A percentile compares a stretch with the other conserved stretches of the same genome.
These are phyloP conservation scores for Debaryomyces castellii DNA, from an alignment of 805 yeast genomes.

Conservation along the genomic window DNA sequence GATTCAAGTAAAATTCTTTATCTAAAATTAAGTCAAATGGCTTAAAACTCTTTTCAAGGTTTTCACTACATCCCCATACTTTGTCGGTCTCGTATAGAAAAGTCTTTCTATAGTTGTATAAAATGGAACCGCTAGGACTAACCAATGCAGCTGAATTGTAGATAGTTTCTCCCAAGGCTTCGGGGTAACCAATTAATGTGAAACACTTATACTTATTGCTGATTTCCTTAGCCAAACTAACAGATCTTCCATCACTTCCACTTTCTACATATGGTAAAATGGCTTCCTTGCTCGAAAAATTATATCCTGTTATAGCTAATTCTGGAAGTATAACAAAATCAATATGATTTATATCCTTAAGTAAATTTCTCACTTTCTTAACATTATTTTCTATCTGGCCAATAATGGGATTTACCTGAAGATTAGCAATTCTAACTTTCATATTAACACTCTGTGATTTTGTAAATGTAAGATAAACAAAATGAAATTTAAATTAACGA, in stretches of 20 bases:
- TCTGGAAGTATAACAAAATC: slow-evolving; percentile 84
- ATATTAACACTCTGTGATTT: slow-evolving; percentile 26
- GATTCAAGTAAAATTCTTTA: slow-evolving; percentile 15
- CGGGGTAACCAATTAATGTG: slow-evolving; percentile 85
- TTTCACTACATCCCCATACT: slow-evolving; percentile 74
- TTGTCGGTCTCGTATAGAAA: slow-evolving; percentile 79
- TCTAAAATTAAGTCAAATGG: slow-evolving; percentile 41
- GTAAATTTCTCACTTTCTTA: slow-evolving; percentile 42
- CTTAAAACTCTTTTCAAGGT: slow-evolving; percentile 55
- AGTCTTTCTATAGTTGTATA: slow-evolving; percentile 72
- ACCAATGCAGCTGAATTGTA: slow-evolving; percentile 75
- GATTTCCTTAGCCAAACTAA: slow-evolving; percentile 55
- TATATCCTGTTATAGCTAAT: slow-evolving; percentile 81
- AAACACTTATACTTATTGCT: slow-evolving; percentile 55
- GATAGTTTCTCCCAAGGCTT: slow-evolving; percentile 32
- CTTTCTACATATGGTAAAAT: slow-evolving; percentile 60
- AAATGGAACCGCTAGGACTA: slow-evolving; percentile 53
- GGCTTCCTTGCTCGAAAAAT: slow-evolving; percentile 48
- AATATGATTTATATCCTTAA: slow-evolving; percentile 32
- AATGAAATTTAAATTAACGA: too few relatives aligned
- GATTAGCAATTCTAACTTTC: slow-evolving; percentile 57
- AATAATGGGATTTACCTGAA: slow-evolving; percentile 66
- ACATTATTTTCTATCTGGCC: slow-evolving; percentile 60
- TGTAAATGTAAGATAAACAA: too few relatives aligned
- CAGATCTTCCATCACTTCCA: slow-evolving; percentile 45